Percentiles rank a stretch among this genome's conserved stretches.
Conservation (phyloP, 257 asterid genomes). For the Solanum paucissectum region DNA sequence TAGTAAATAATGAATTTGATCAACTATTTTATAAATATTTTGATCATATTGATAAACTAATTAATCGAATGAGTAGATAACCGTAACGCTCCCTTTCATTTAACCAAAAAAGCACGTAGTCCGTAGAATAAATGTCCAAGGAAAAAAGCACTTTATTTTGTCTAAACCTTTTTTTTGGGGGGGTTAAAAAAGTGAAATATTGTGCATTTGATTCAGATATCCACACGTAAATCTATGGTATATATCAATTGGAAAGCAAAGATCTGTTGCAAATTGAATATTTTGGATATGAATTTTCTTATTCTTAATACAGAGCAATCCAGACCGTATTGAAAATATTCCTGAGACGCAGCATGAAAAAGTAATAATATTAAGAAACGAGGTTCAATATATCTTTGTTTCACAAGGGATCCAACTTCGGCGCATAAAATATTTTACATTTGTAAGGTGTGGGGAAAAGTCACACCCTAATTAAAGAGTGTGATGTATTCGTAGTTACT, state of each 20-base stretch:
- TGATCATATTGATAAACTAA: background rate
- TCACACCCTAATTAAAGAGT: background rate
- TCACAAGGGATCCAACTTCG: background rate
- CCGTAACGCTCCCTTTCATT: background rate
- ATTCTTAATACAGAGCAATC: too few species aligned
- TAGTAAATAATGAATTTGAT: too few species aligned
- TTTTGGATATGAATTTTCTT: background rate
- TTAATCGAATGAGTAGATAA: background rate
- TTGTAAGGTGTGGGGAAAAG: background rate
- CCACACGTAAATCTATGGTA: background rate
- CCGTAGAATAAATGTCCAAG: background rate
- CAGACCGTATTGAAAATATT: too few species aligned
- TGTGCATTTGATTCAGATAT: background rate
- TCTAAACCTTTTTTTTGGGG: too few species aligned
- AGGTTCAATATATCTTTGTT: background rate
- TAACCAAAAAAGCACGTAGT: background rate
- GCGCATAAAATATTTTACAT: background rate
- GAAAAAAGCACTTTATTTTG: background rate
- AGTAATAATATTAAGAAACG: too few species aligned
- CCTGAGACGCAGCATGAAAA: too few species aligned
- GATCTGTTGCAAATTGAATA: background rate
- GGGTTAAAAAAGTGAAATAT: background rate
- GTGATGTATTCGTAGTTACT: background rate
- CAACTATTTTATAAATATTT: background rate
- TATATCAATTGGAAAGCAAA: background rate